These are phyloP conservation scores for Mucor mucedo DNA, from an alignment of 371 early-diverging fungal species.

Conservation along the genomic window DNA sequence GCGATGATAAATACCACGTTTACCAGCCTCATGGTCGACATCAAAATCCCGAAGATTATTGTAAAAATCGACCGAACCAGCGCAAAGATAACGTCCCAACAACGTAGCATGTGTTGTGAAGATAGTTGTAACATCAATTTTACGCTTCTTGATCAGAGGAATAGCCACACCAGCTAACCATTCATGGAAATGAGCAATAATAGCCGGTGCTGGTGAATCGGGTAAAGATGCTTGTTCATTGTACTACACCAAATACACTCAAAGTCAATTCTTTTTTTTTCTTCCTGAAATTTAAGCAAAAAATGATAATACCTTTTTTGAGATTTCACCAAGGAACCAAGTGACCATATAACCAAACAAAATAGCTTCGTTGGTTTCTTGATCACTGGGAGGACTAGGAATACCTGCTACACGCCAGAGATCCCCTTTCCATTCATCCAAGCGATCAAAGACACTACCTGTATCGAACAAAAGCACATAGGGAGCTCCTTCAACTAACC, in stretches of 20 bases:
- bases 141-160: slow-evolving; percentile 86
- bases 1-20: slow-evolving; percentile 96
- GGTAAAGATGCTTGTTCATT: slow-evolving; percentile 30
- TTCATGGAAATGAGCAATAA: slow-evolving; percentile 97
- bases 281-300: background rate
- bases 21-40: slow-evolving; percentile 96
- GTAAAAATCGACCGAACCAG: slow-evolving; percentile 95
- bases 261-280: slow-evolving; percentile 5
- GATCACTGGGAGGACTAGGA: slow-evolving; percentile 90
- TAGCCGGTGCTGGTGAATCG: slow-evolving; percentile 66
- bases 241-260: slow-evolving; percentile 47
- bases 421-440: slow-evolving; percentile 96
- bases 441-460: slow-evolving; percentile 66
- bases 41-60: slow-evolving; percentile 92
- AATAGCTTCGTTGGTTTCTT: slow-evolving; percentile 92
- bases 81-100: slow-evolving; percentile 95
- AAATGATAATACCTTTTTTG: slow-evolving; percentile 38
- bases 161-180: slow-evolving; percentile 95
- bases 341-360: slow-evolving; percentile 92
- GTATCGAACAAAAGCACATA: slow-evolving; percentile 92
- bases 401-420: slow-evolving; percentile 90
- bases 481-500: slow-evolving; percentile 96
- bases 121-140: slow-evolving; percentile 89
- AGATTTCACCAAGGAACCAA: slow-evolving; percentile 92
- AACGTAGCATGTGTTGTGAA: slow-evolving; percentile 98